Evolutionary conservation across 345 rosid species (phyloP).

Genomic region (Salix viminalis): DNA sequence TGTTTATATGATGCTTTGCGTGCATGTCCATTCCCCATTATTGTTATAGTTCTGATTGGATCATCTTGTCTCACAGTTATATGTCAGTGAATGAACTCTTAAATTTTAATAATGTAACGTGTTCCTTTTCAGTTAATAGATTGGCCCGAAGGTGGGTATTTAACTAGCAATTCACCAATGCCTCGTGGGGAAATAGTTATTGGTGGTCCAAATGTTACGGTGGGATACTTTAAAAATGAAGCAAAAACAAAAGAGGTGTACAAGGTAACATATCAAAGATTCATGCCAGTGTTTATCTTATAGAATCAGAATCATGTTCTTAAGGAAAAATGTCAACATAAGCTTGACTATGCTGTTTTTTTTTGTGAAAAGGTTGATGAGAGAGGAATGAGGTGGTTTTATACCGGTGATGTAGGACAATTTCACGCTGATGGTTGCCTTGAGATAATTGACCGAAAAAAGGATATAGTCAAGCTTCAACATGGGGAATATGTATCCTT

Average conservation of each 20-base stretch:
- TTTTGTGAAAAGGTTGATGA: slow-evolving; percentile 65
- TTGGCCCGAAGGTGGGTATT: slow-evolving; percentile 96
- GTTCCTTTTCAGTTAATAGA: slow-evolving; percentile 65
- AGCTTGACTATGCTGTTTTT: neutral
- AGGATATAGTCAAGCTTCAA: slow-evolving; percentile 96
- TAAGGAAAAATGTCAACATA: neutral
- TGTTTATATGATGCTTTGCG: neutral
- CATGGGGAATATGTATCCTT: slow-evolving; percentile 97
- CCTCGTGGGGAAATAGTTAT: slow-evolving; percentile 96
- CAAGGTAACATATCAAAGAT: slow-evolving; percentile 47
- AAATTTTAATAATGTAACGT: neutral
- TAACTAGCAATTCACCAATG: slow-evolving; percentile 66
- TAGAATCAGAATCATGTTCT: neutral
- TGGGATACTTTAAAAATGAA: slow-evolving; percentile 89
- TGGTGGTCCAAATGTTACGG: slow-evolving; percentile 89
- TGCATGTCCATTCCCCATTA: neutral
- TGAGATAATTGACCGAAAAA: slow-evolving; percentile 92
- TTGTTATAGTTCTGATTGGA: neutral
- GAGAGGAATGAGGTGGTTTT: slow-evolving; percentile 97
- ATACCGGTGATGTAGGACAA: slow-evolving; percentile 90
- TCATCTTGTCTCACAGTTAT: neutral
- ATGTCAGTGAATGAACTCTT: neutral
- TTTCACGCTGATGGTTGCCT: slow-evolving; percentile 95
- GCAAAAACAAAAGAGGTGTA: slow-evolving; percentile 82
- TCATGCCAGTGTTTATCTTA: neutral